Percentiles rank a stretch among this genome's conserved stretches.
Evolutionary conservation across 106 monocot genomes (phyloP).

Genomic region (Acanthochlamys bracteata): DNA sequence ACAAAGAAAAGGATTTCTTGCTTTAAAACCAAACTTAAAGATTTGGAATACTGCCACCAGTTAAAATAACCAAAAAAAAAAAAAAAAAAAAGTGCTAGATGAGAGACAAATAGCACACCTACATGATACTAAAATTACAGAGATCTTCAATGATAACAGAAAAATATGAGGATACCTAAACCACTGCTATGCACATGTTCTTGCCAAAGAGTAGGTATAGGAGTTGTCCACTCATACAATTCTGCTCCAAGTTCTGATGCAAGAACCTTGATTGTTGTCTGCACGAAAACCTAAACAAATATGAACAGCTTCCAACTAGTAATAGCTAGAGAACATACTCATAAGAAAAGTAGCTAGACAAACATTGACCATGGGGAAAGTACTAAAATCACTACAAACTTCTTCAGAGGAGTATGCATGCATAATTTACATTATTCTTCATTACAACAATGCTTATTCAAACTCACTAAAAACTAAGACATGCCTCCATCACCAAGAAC

Average conservation of each 20-base stretch:
- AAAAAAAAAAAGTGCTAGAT: no score
- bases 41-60: not conserved
- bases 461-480: no score
- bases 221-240: conserved; percentile 87
- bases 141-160: no score
- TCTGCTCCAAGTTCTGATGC: conserved; percentile 67
- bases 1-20: conserved; percentile 7
- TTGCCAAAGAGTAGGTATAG: conserved; percentile 90
- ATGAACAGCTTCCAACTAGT: not conserved
- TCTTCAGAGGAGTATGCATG: no score
- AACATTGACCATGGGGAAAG: not conserved
- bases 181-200: conserved; percentile 75
- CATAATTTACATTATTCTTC: no score
- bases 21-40: not conserved
- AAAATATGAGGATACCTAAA: no score
- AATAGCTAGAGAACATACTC: not conserved
- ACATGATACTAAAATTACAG: not conserved
- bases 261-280: conserved; percentile 62
- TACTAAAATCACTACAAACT: no score
- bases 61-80: not conserved
- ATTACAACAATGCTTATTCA: no score
- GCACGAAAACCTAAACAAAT: conserved; percentile 13
- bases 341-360: not conserved
- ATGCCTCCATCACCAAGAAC: no score
- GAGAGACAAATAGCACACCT: no score